Evolutionary conservation across 2,329 filamentous ascomycete species (phyloP), one percentile per base, ranked within the genome.

Genomic region (Balansia obtecta): DNA sequence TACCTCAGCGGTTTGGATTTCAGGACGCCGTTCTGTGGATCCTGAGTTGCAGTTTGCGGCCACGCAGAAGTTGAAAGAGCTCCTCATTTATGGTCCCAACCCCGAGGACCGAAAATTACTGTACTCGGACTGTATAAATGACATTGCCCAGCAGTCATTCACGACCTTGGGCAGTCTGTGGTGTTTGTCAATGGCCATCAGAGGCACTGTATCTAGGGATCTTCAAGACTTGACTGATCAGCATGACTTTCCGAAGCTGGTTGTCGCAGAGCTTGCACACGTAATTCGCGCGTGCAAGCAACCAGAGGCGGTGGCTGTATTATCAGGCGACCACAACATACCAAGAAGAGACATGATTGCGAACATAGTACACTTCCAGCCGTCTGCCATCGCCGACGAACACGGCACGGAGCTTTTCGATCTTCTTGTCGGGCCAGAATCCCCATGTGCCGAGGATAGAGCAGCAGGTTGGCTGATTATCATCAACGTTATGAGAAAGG

Each of bases 121-220:
- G 15, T 86, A 85, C 55, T 63, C 73, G 45, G 74, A 75, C 49
- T 93, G 87, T 62, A 73, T 89, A 45, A 58, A 74, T 44, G 84
- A 91, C 58, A 82, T 94, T 44, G 71, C 75, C 2, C 68, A 73
- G 20, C 81, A 76, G 61, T 83, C 82, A 1, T 55, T 68, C 10
- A 84, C 80, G 13, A 80, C 83, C 1, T 75, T 86, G 7, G 88
- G 88, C 1, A 93, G 86, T 57, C 74, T 90, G 18, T 84, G 81
- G 60, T 82, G 82, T 15, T 68, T 88, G 45, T 68, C 63, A 47
- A 66, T 72, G 44, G 61, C 79, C 16, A 68, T 77, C n/a, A 68
- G 69, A 9, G 67, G 66, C 18, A 66, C 73, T 38, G 60, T 75
- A 38, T 58, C 59, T 3, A 67, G 66, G 8, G 80, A 85, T 52